These are phyloP conservation scores for Penstemon davidsonii DNA, from an alignment of 257 asterid genomes.

Conservation along the genomic window DNA sequence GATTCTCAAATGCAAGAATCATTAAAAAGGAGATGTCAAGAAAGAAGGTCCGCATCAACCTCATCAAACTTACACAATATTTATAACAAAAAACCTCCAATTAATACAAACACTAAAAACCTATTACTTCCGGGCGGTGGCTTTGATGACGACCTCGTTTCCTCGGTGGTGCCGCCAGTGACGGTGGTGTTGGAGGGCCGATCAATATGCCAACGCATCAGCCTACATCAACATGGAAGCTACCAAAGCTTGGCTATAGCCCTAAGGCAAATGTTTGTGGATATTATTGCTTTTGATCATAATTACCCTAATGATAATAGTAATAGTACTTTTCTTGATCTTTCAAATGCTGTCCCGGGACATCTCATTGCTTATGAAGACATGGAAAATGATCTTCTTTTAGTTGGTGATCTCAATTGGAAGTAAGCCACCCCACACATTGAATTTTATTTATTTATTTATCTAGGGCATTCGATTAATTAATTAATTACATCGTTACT, in stretches of 20 bases:
- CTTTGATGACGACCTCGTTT: constrained; percentile 50
- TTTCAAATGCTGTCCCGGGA: constrained; percentile 75
- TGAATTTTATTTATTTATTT: neutral
- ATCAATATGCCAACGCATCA: constrained; percentile 76
- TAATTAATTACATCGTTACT: neutral
- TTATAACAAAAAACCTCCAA: constrained; percentile 3
- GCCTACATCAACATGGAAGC: constrained; percentile 63
- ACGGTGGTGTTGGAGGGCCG: constrained; percentile 85
- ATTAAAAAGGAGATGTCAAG: constrained; percentile 44
- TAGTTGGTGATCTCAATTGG: constrained; percentile 84
- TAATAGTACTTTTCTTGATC: constrained; percentile 38
- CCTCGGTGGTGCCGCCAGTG: constrained; percentile 58
- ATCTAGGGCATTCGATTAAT: neutral
- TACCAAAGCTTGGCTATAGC: constrained; percentile 66
- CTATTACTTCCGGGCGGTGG: constrained; percentile 30
- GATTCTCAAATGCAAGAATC: constrained; percentile 47
- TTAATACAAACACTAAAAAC: neutral
- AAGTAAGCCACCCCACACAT: constrained; percentile 38
- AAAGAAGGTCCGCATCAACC: constrained; percentile 26
- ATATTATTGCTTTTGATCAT: constrained; percentile 18
- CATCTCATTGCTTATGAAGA: constrained; percentile 78
- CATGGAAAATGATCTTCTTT: constrained; percentile 82
- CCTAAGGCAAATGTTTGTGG: constrained; percentile 66
- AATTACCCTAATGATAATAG: no score
- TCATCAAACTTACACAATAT: constrained; percentile 12